phyloP scores from a whole-genome alignment of 2,329 filamentous ascomycete species.

The Cyanodermella asteris region DNA sequence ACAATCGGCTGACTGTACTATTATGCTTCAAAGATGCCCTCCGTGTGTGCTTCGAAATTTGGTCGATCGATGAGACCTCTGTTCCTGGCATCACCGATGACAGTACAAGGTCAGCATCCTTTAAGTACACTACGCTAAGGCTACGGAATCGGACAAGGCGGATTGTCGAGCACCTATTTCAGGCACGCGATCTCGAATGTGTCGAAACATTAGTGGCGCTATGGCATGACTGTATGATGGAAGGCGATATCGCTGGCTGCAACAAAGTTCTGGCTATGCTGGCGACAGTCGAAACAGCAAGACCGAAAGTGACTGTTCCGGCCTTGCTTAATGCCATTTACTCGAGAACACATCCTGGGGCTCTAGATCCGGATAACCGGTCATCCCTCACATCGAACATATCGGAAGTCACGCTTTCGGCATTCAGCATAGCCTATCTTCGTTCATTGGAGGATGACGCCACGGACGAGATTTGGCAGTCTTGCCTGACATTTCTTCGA shows the following conservation, averaged over 20 bases:
- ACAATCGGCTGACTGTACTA: slow-evolving; percentile 77
- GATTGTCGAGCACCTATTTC: slow-evolving; percentile 79
- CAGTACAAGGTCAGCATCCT: slow-evolving; percentile 50
- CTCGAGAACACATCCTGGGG: slow-evolving; percentile 68
- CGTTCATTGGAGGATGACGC: slow-evolving; percentile 84
- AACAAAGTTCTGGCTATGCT: slow-evolving; percentile 62
- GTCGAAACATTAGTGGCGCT: slow-evolving; percentile 75
- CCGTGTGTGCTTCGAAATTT: slow-evolving; percentile 76
- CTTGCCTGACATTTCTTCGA: slow-evolving; percentile 75
- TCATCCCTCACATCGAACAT: slow-evolving; percentile 76
- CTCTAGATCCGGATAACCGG: slow-evolving; percentile 56
- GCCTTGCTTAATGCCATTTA: slow-evolving; percentile 93
- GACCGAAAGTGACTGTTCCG: slow-evolving; percentile 77
- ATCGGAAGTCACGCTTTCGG: slow-evolving; percentile 61
- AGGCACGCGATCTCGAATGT: slow-evolving; percentile 79
- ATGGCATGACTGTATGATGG: slow-evolving; percentile 40
- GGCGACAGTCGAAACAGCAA: slow-evolving; percentile 73
- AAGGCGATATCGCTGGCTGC: slow-evolving; percentile 27
- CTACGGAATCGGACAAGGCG: slow-evolving; percentile 77
- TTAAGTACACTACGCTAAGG: slow-evolving; percentile 71
- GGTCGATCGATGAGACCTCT: slow-evolving; percentile 59
- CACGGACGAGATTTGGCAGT: slow-evolving; percentile 94
- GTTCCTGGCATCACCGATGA: slow-evolving; percentile 24
- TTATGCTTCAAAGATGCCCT: slow-evolving; percentile 95
- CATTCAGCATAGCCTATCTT: slow-evolving; percentile 79